Evolutionary conservation across 73 alveolate species (phyloP).

Genomic region (Paramecium primaurelia): DNA sequence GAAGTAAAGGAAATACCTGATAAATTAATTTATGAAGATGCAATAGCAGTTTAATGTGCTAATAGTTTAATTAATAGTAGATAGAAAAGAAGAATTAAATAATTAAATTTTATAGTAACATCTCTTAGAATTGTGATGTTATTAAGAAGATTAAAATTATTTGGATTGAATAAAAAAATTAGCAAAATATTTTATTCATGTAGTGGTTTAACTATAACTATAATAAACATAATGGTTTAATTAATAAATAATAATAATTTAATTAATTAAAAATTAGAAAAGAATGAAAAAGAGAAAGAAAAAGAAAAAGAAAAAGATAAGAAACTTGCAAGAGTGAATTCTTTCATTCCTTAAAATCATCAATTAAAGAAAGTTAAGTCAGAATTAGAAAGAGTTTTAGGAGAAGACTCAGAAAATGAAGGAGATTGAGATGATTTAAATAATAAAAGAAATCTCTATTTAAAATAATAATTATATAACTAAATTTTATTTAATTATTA

Average conservation of each 20-base stretch:
- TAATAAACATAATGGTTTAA: background rate
- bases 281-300: background rate
- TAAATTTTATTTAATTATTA: too few relatives aligned
- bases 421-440: background rate
- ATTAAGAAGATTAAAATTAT: constrained; percentile 21
- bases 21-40: background rate
- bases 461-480: background rate
- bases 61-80: background rate
- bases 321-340: background rate
- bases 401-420: constrained; percentile 17
- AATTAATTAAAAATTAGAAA: background rate
- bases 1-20: background rate
- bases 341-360: background rate
- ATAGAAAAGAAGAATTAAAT: constrained; percentile 11
- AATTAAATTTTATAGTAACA: background rate
- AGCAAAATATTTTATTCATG: constrained; percentile 9
- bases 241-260: background rate
- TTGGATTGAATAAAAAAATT: background rate
- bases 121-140: background rate
- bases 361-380: constrained; percentile 18
- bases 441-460: background rate
- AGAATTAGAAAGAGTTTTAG: background rate
- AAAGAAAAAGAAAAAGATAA: background rate
- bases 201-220: background rate
- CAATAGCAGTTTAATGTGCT: constrained; percentile 6